Conservation (phyloP, 495 filamentous ascomycete genomes). For the Rostrohypoxylon terebratum region DNA sequence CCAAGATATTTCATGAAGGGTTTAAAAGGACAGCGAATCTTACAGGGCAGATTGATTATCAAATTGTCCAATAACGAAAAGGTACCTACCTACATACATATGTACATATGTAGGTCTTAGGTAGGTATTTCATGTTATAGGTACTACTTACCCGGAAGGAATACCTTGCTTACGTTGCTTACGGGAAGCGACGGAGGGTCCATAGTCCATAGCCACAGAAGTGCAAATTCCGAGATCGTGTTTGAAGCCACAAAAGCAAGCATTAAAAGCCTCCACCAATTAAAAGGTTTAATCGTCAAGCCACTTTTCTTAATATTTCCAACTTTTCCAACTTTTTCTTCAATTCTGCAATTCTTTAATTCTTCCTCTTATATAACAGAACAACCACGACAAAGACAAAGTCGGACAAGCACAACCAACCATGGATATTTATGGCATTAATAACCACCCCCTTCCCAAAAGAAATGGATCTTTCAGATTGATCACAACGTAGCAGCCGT, state of each 20-base stretch:
- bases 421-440: no score
- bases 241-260: slow-evolving; percentile 6
- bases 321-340: slow-evolving; percentile 40
- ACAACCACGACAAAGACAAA: neutral
- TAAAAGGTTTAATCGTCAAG: neutral
- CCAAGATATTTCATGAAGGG: neutral
- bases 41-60: neutral
- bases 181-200: neutral
- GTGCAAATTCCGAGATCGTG: slow-evolving; percentile 7
- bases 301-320: slow-evolving; percentile 8
- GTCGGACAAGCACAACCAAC: neutral
- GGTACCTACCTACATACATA: no score
- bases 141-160: no score
- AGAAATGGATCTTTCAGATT: slow-evolving; percentile 5
- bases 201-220: slow-evolving; percentile 15
- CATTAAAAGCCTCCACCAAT: neutral
- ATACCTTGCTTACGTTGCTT: neutral
- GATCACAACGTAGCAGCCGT: slow-evolving; percentile 2
- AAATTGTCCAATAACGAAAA: neutral
- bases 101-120: no score
- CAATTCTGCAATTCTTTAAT: slow-evolving; percentile 31
- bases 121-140: no score
- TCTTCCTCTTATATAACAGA: neutral
- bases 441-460: no score
- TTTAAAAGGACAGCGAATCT: neutral